Evolutionary conservation across 139 green algal species (phyloP), one percentile per base, ranked within the genome.

Genomic region (Edaphochlamys debaryana): DNA sequence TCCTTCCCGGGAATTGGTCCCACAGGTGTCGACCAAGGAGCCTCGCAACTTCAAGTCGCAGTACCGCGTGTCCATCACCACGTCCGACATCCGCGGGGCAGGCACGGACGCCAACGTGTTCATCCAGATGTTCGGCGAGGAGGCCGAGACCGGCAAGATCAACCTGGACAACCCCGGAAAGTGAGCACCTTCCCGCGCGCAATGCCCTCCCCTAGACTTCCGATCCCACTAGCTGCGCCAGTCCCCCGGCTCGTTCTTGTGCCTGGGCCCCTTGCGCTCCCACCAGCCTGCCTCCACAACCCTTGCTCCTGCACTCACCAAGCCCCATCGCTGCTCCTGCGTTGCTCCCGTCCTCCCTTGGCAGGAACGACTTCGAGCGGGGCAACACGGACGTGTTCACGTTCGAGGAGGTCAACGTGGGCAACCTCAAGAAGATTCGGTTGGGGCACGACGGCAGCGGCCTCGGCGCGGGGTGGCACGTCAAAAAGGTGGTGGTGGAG

Each of bases 31-130:
- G 36, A 64, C 45, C 74, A 68, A 84, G 54, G 84, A 91, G 79
- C 84, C 87, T 4, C 83, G 79, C 22, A 58, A 40, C 22, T 86
- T 84, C 68, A 86, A 84, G 48, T 34, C 80, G 22, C 38, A 89
- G 32, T 94, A 94, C 79, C 82, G 86, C 20, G 87, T 93, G 4
- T 80, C 70, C 19, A 66, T 90, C 23, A 84, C 73, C 32, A 94
- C 90, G 8, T 79, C 60, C 54, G 32, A 92, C 64, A 40, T 91
- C 5, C 60, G 84, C 0, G 86, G 89, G 27, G 86, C 91, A 11
- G 91, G 90, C 54, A 95, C 92, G 13, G 88, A 93, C 67, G 89
- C 89, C 36, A 94, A 94, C 48, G 92, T 96, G 52, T 93, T 89
- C 73, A 86, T 95, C 23, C 79, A 86, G 40, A 76, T 96, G 13